Evolutionary conservation across 2,329 filamentous ascomycete species (phyloP), one percentile per base, ranked within the genome.

Genomic region (Colletotrichum magnum): DNA sequence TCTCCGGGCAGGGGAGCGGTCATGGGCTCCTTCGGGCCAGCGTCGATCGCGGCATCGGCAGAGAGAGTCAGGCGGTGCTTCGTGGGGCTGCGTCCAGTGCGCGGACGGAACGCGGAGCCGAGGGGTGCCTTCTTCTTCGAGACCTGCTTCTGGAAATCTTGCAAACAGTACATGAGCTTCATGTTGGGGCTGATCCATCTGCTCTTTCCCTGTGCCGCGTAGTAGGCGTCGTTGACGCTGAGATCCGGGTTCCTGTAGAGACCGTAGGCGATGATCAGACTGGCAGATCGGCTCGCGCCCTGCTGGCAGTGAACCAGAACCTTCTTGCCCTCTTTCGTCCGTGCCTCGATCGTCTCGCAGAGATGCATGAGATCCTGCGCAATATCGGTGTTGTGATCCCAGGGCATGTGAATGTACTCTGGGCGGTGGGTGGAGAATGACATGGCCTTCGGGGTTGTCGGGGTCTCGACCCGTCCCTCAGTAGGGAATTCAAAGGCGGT

Each of bases 151-250:
- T 91, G 89, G 77, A 95, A 95, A 75, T 95, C 93, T 78, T 95
- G 93, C 56, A 97, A 83, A 73, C 94, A 94, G 85, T 96, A 96
- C 86, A 97, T 94, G 73, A 97, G 85, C 73, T 93, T 93, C 94
- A 97, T 97, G 79, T 97, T 97, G 0, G 93, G 93, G 68, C 93
- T 94, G 74, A 97, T 95, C 93, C 94, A 97, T 76, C 87, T 90
- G 79, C 93, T 96, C 81, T 92, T 92, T 62, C 89, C 87, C 80
- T 97, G 94, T 3, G 94, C 93, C 3, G 90, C 88, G 77, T 94
- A 90, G 77, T 96, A 96, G 2, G 93, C 93, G 77, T 95, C 93
- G 75, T 95, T 94, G 61, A 95, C 93, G 73, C 87, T 93, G 74
- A 94, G 82, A 6, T 90, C 87, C 2, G 93, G 93, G 69, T 94